Evolutionary conservation across 164 flowering plant species (phyloP), one percentile per base, ranked within the genome.

Genomic region (Tinospora cordifolia): DNA sequence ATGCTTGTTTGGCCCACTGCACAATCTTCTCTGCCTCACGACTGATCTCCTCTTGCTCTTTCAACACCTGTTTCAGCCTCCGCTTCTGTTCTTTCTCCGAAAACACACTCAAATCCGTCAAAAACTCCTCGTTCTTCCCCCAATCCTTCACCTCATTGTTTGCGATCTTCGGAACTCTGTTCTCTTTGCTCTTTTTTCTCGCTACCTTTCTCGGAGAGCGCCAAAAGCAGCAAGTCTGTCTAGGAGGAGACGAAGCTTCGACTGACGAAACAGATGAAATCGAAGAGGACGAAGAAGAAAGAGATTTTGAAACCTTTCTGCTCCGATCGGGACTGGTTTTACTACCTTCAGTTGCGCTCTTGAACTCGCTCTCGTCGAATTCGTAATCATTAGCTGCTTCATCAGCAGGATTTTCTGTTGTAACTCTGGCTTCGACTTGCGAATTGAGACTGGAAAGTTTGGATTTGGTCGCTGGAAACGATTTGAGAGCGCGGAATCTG

Each of bases 401-500:
- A 14, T 63, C 36, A 40, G 69, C 49, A 39, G 26, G 68, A 69
- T 73, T 73, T 66, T 21, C 25, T 44, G 34, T 63, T 30, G 34
- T 64, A 38, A 69, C n/a, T n/a, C n/a, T n/a, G n/a, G n/a, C n/a
- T n/a, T n/a, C n/a, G n/a, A n/a, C n/a, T n/a, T n/a, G n/a, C 8
- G 67, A 11, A 47, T 40, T 58, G 39, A 24, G 68, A 30, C 25
- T 14, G 12, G 64, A 70, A 24, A 59, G 17, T 10, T 51, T 68
- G 64, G 13, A 59, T 12, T 38, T 58, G 36, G 44, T 62, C 26
- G 51, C 40, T 1, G 89, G 97, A 69, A 89, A 78, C 6, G 97
- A 87, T 76, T 91, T 91, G 82, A 91, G 92, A 10, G 74, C 79
- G 66, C 74, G 82, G 69, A 91, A 91, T 25, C 97, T 84, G 63